A percentile compares a stretch with the other conserved stretches of the same genome.
Conservation (phyloP, 306 rosid genomes). For the Albizia julibrissin region DNA sequence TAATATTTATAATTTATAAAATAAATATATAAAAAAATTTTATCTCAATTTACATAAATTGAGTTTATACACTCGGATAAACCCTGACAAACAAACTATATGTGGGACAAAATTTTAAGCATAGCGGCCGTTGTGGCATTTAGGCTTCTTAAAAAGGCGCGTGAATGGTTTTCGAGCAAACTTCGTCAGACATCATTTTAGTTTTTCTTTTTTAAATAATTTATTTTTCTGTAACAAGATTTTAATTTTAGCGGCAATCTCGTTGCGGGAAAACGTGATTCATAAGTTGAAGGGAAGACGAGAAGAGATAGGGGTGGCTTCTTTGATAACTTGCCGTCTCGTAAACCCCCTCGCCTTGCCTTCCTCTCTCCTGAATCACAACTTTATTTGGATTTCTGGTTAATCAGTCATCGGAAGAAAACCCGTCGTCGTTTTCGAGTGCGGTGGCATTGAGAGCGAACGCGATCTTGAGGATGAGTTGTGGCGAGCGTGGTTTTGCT, state of each 20-base stretch:
- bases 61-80: too few species aligned
- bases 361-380: constrained; percentile 24
- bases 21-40: too few species aligned
- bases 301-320: background rate
- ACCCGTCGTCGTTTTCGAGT: constrained; percentile 26
- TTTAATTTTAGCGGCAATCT: constrained; percentile 18
- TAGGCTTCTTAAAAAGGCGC: background rate
- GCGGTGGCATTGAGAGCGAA: background rate
- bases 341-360: background rate
- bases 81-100: too few species aligned
- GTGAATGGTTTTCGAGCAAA: background rate
- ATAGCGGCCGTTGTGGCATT: background rate
- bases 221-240: background rate
- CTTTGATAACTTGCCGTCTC: background rate
- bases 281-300: background rate
- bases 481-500: constrained; percentile 1
- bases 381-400: background rate
- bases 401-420: background rate
- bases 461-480: background rate
- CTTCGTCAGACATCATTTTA: background rate
- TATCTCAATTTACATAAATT: too few species aligned
- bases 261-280: background rate
- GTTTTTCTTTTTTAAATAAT: background rate
- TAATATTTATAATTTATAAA: too few species aligned
- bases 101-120: background rate